Percentiles rank a stretch among this genome's conserved stretches.
Conservation (phyloP, 768 basidiomycete genomes). For the Peribolospora baueri region DNA sequence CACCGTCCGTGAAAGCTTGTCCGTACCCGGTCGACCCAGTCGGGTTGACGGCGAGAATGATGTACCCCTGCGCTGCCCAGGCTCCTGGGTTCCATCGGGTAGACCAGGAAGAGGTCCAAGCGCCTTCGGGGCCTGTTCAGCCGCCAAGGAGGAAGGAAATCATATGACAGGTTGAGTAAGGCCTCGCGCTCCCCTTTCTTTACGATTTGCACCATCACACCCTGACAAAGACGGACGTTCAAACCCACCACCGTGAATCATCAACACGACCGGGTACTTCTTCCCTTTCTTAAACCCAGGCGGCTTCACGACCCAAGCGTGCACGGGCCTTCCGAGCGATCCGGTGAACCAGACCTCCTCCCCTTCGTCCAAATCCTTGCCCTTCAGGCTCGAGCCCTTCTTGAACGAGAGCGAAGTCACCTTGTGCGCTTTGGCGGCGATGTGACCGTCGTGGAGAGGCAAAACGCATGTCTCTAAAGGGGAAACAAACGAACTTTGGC, state of each 20-base stretch:
- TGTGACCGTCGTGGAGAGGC: constrained; percentile 30
- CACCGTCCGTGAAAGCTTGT: constrained; percentile 2
- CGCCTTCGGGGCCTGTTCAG: constrained; percentile 21
- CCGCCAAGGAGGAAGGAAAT: neutral
- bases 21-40: constrained; percentile 48
- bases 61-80: constrained; percentile 71
- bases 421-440: too few species aligned
- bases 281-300: constrained; percentile 31
- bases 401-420: too few species aligned
- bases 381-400: constrained; percentile 20
- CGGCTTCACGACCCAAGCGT: constrained; percentile 67
- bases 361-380: constrained; percentile 35
- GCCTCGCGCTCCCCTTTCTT: neutral
- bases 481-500: too few species aligned
- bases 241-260: constrained; percentile 24
- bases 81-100: constrained; percentile 76
- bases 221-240: neutral
- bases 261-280: constrained; percentile 53
- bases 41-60: constrained; percentile 68
- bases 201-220: neutral
- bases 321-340: constrained; percentile 44
- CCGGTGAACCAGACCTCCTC: constrained; percentile 83
- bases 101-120: constrained; percentile 79
- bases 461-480: constrained; percentile 29
- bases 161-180: neutral